phyloP scores from a whole-genome alignment of 345 rosid genomes.

The Salix arbutifolia region DNA sequence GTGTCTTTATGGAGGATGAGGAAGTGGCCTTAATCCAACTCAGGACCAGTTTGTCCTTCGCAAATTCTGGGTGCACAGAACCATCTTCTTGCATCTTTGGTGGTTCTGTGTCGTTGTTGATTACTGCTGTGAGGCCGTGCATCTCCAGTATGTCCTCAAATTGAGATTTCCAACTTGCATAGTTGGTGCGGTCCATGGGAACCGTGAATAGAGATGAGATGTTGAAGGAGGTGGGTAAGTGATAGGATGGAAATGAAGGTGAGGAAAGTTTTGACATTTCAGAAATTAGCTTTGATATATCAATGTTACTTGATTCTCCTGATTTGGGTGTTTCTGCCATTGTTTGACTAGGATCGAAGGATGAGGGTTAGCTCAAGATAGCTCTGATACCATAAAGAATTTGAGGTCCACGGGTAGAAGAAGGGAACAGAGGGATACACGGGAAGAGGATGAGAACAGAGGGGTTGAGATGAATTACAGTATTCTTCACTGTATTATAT shows the following conservation, averaged over 20 bases:
- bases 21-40: not conserved
- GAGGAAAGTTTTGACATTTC: not conserved
- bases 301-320: not conserved
- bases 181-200: not conserved
- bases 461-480: too few species aligned
- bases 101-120: not conserved
- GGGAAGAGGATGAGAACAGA: too few species aligned
- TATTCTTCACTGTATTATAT: rapidly evolving
- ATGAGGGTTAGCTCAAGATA: not conserved
- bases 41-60: too few species aligned
- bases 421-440: too few species aligned
- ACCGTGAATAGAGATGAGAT: not conserved
- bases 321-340: not conserved
- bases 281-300: not conserved
- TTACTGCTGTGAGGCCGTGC: rapidly evolving
- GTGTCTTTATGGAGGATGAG: not conserved
- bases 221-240: not conserved
- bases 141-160: not conserved
- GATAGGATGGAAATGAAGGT: not conserved
- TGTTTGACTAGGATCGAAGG: not conserved
- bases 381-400: not conserved
- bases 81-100: not conserved
- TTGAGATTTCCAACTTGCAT: not conserved
- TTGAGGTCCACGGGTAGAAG: too few species aligned
- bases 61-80: not conserved